Conservation (phyloP, 495 filamentous ascomycete genomes). For the Xylaria acuta region DNA sequence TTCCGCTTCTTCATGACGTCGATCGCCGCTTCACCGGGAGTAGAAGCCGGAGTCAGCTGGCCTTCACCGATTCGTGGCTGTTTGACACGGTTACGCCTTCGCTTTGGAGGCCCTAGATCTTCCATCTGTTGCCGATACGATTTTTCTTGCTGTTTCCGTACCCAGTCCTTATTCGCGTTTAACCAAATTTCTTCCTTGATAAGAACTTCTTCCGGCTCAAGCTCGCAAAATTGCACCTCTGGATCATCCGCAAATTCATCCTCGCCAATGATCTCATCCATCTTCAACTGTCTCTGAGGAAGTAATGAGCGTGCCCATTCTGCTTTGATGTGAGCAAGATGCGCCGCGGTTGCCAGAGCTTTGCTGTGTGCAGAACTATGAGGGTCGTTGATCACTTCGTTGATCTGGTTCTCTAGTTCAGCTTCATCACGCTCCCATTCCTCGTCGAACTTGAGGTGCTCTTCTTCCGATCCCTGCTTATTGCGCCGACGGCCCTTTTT, state of each 20-base stretch:
- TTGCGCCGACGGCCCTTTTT: conserved; percentile 30
- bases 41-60: conserved; percentile 59
- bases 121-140: conserved; percentile 68
- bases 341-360: conserved; percentile 49
- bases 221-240: conserved; percentile 78
- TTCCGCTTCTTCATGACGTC: conserved; percentile 74
- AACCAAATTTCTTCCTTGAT: conserved; percentile 92
- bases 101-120: conserved; percentile 58
- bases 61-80: conserved; percentile 65
- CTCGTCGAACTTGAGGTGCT: conserved; percentile 45
- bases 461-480: conserved; percentile 31
- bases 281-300: conserved; percentile 35
- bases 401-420: conserved; percentile 57
- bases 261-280: conserved; percentile 67
- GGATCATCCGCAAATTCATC: conserved; percentile 86
- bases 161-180: conserved; percentile 89
- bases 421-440: conserved; percentile 58
- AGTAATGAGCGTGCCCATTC: conserved; percentile 41
- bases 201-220: conserved; percentile 70
- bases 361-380: conserved; percentile 53
- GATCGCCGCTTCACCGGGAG: conserved; percentile 75
- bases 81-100: conserved; percentile 55
- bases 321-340: conserved; percentile 45
- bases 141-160: conserved; percentile 82
- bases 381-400: conserved; percentile 54